Evolutionary conservation across 2,329 filamentous ascomycete genomes (phyloP), one percentile per base, ranked within the genome.

Genomic region (Geosmithia putterillii): DNA sequence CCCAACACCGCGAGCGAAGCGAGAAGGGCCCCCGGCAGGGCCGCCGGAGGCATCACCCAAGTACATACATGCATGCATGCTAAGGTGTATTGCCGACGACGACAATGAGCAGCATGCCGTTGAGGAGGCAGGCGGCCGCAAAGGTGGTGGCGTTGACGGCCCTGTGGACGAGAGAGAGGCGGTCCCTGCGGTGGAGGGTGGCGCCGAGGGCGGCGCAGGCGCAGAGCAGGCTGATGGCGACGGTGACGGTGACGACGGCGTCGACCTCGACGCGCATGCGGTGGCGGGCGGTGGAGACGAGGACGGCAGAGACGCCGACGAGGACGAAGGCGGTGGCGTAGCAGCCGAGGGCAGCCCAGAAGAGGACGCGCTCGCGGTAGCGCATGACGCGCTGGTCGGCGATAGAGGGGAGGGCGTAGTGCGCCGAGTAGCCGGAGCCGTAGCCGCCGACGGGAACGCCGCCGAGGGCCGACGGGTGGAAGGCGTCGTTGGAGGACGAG

Each of bases 201-300:
- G 74, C 70, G 28, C 72, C 76, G 7, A 86, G 65, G 1, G 71
- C 82, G 12, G 73, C 65, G 40, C 78, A 74, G 1, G 76, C 76
- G 52, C 79, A 79, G 46, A 79, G 70, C 36, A 88, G 57, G 48
- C 80, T 84, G 23, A 75, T 68, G 25, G 84, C 70, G 15, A 83
- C 78, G 9, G 83, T 84, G 36, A 86, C 67, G 1, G 84, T 70
- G 2, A 85, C 81, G 8, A 80, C 84, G 0, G 75, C 76, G 52
- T 89, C 83, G 3, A 90, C 85, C 57, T 86, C 78, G n/a, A 78
- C 69, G 4, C 74, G 69, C 50, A 82, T 69, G 57, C 75, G 82
- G 55, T 78, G 80, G 40, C 75, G 71, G 8, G 83, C 84, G 1
- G 85, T 85, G 14, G 68, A 63, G 25, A 84, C 76, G 34, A 92